Evolutionary conservation across 1,139 yeast genomes (phyloP).

Genomic region (Candida sp.): DNA sequence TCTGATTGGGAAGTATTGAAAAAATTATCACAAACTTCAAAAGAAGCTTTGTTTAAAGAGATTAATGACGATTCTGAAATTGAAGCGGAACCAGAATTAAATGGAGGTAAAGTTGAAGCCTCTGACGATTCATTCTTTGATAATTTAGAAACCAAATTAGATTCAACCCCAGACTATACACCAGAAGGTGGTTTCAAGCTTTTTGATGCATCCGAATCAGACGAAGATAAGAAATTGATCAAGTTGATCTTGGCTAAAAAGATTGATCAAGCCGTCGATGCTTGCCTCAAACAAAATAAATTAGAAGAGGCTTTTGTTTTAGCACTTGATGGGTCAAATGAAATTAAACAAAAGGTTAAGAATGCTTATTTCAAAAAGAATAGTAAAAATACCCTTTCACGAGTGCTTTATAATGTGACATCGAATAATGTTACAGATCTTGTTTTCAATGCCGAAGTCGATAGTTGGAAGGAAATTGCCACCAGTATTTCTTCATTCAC

Average conservation of each 20-base stretch:
- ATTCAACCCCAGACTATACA: conserved; percentile 16
- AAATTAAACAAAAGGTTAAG: conserved; percentile 63
- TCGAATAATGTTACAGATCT: conserved; percentile 64
- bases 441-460: conserved; percentile 72
- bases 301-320: conserved; percentile 79
- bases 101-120: conserved; percentile 29
- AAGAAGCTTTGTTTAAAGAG: conserved; percentile 27
- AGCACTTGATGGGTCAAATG: conserved; percentile 68
- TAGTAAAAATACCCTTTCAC: conserved; percentile 58
- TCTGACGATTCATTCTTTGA: conserved; percentile 49
- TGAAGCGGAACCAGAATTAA: conserved; percentile 26
- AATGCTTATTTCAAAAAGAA: conserved; percentile 65
- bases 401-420: conserved; percentile 68
- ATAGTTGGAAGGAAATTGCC: conserved; percentile 85
- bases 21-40: conserved; percentile 52
- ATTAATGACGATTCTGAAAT: conserved; percentile 14
- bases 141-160: conserved; percentile 29
- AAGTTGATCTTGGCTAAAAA: conserved; percentile 63
- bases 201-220: conserved; percentile 16
- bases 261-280: conserved; percentile 62
- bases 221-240: conserved; percentile 42
- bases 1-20: conserved; percentile 78
- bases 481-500: conserved; percentile 61
- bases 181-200: conserved; percentile 49
- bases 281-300: conserved; percentile 61